These are phyloP conservation scores for Pyrenula aspistea DNA, from an alignment of 495 filamentous ascomycete genomes.

Conservation along the genomic window DNA sequence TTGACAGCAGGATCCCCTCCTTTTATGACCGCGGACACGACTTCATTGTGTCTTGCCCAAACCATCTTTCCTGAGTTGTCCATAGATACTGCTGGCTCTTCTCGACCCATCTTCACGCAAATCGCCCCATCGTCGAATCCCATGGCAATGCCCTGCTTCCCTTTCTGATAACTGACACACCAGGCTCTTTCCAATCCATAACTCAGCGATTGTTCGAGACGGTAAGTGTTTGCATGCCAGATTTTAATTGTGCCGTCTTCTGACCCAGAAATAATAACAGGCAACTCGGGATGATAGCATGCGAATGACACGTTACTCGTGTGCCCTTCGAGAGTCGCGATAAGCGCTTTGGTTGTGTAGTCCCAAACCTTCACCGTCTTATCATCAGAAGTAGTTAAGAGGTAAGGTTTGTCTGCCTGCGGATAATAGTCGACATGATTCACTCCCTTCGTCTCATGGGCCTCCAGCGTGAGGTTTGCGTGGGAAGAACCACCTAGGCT, in stretches of 20 bases:
- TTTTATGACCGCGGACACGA: slow-evolving; percentile 90
- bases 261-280: slow-evolving; percentile 96
- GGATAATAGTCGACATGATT: slow-evolving; percentile 98
- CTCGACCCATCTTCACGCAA: slow-evolving; percentile 92
- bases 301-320: slow-evolving; percentile 99
- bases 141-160: slow-evolving; percentile 85
- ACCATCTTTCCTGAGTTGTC: slow-evolving; percentile 89
- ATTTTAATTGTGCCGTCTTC: slow-evolving; percentile 97
- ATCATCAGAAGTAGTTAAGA: slow-evolving; percentile 93
- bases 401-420: slow-evolving; percentile 90
- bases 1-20: slow-evolving; percentile 72
- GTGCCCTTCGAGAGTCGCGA: slow-evolving; percentile 93
- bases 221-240: slow-evolving; percentile 96
- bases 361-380: slow-evolving; percentile 95
- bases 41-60: slow-evolving; percentile 89
- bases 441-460: slow-evolving; percentile 95
- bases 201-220: slow-evolving; percentile 87
- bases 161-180: slow-evolving; percentile 92
- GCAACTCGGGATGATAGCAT: slow-evolving; percentile 93
- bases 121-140: slow-evolving; percentile 98
- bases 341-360: slow-evolving; percentile 94
- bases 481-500: slow-evolving; percentile 80
- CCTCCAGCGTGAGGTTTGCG: slow-evolving; percentile 91
- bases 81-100: slow-evolving; percentile 97
- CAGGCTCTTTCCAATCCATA: slow-evolving; percentile 94